Evolutionary conservation across 2,329 filamentous ascomycete species (phyloP).

Genomic region (Pseudogymnoascus destructans): DNA sequence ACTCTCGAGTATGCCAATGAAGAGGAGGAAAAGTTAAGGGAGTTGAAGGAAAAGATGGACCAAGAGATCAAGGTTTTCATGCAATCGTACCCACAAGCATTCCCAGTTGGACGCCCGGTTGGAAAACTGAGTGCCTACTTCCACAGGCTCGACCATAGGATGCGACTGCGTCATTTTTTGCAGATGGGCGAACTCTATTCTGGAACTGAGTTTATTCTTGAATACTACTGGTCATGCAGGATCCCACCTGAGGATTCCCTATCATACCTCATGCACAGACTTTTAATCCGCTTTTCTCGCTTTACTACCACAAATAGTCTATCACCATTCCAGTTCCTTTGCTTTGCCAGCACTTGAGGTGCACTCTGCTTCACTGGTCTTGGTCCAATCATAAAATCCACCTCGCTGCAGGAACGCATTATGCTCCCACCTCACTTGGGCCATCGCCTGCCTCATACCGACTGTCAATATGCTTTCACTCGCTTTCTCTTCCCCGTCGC

Average conservation of each 20-base stretch:
- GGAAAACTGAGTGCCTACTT: conserved; percentile 14
- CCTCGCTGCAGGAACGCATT: conserved; percentile 11
- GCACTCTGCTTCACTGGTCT: neutral
- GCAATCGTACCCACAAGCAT: conserved; percentile 13
- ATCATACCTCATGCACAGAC: too few species aligned
- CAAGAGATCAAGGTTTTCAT: conserved; percentile 13
- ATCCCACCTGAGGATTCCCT: too few species aligned
- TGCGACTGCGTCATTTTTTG: neutral
- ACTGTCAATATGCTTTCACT: conserved; percentile 12
- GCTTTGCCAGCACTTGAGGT: too few species aligned
- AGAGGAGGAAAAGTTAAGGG: conserved; percentile 9
- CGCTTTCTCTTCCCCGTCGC: conserved; percentile 4
- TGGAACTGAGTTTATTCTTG: too few species aligned
- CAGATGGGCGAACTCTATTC: too few species aligned
- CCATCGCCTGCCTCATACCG: conserved; percentile 12
- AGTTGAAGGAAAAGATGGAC: conserved; percentile 12
- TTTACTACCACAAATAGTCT: too few species aligned
- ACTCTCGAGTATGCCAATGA: conserved; percentile 10
- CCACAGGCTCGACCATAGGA: neutral
- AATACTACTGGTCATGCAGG: too few species aligned
- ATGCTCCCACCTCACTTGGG: conserved; percentile 11
- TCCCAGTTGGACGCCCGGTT: conserved; percentile 11
- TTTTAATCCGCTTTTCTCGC: too few species aligned
- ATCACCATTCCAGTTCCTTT: too few species aligned
- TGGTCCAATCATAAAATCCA: conserved; percentile 15